phyloP scores from a whole-genome alignment of 805 yeast species.

The Zygosaccharomyces gambellarensis region DNA sequence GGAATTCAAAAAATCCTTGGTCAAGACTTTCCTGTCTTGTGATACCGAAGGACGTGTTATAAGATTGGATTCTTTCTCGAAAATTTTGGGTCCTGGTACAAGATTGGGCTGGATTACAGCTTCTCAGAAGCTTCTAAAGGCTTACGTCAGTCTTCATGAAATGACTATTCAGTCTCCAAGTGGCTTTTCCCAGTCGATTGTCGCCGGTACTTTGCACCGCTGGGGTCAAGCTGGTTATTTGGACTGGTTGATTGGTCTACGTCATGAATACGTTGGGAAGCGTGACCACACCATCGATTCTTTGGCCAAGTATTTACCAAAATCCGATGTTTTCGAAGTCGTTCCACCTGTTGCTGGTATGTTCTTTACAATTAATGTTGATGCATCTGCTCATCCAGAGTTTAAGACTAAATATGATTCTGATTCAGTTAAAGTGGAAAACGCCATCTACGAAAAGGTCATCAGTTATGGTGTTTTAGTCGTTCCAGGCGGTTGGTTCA shows the following conservation, averaged over 20 bases:
- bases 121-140: constrained; percentile 57
- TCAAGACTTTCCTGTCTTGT: constrained; percentile 66
- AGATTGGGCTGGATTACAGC: constrained; percentile 89
- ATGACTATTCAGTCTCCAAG: constrained; percentile 75
- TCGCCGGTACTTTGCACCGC: constrained; percentile 64
- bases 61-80: constrained; percentile 85
- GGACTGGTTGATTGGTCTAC: constrained; percentile 82
- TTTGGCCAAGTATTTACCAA: constrained; percentile 49
- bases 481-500: constrained; percentile 84
- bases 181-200: constrained; percentile 71
- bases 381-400: constrained; percentile 76
- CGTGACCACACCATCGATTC: constrained; percentile 85
- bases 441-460: constrained; percentile 55
- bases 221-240: constrained; percentile 91
- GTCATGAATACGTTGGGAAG: constrained; percentile 79
- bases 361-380: constrained; percentile 73
- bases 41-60: constrained; percentile 88
- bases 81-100: constrained; percentile 86
- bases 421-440: constrained; percentile 64
- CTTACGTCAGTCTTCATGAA: constrained; percentile 69
- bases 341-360: constrained; percentile 78
- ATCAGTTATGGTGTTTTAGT: constrained; percentile 59
- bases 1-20: constrained; percentile 60
- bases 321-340: constrained; percentile 31
- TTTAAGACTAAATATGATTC: constrained; percentile 49